Evolutionary conservation across 331 rosid species (phyloP).

Genomic region (Arachis monticola): DNA sequence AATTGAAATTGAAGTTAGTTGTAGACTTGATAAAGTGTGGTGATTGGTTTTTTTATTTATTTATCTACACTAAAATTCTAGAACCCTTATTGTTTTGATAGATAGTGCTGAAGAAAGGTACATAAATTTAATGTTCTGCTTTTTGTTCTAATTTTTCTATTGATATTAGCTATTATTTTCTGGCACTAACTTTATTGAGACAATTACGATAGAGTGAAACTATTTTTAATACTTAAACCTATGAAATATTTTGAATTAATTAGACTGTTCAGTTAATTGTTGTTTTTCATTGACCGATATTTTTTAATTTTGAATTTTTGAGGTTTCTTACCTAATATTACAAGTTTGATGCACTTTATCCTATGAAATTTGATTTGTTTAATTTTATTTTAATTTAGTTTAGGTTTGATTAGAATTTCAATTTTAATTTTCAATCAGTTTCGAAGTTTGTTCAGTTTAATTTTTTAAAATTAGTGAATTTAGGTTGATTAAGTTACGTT

Average conservation of each 20-base stretch:
- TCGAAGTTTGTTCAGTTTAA: no score
- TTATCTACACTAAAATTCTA: neutral
- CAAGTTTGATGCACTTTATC: no score
- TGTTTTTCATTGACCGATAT: no score
- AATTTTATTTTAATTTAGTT: no score
- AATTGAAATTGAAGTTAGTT: slow-evolving; percentile 8
- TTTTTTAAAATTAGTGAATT: no score
- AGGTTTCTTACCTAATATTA: no score
- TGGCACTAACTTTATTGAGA: neutral
- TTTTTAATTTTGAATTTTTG: no score
- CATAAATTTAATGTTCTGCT: neutral
- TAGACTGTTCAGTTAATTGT: no score
- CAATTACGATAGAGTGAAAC: slow-evolving; percentile 22
- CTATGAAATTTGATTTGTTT: no score
- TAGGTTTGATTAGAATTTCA: no score
- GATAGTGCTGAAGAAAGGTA: neutral
- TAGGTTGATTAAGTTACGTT: no score
- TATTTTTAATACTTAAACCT: slow-evolving; percentile 2
- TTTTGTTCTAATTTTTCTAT: slow-evolving; percentile 24
- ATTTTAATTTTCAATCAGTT: no score
- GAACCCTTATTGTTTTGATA: neutral
- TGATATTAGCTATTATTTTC: neutral
- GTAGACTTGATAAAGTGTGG: slow-evolving; percentile 1
- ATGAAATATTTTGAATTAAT: neutral
- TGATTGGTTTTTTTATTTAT: slow-evolving; percentile 33